phyloP scores from a whole-genome alignment of 1,284 basidiomycete genomes.

The Boletus sp. region DNA sequence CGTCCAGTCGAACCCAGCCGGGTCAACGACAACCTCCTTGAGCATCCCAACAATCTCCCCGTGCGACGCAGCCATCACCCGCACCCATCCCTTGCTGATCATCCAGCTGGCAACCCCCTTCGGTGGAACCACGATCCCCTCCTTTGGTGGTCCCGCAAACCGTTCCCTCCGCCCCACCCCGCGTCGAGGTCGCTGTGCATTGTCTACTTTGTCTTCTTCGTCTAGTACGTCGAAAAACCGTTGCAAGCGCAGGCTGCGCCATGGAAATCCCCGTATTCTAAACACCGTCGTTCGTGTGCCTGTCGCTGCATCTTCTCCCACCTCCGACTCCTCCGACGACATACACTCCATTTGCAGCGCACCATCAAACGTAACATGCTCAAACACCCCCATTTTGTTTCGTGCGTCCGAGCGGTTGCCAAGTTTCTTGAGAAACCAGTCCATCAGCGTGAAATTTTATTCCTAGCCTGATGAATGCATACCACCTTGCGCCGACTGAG shows the following conservation, averaged over 20 bases:
- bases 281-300: constrained; percentile 35
- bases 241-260: constrained; percentile 59
- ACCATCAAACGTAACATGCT: constrained; percentile 60
- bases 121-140: constrained; percentile 57
- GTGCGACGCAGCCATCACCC: constrained; percentile 36
- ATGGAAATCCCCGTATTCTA: constrained; percentile 51
- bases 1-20: constrained; percentile 41
- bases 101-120: constrained; percentile 66
- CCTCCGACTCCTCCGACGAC: constrained; percentile 72
- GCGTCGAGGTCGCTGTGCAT: constrained; percentile 48
- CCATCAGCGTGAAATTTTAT: neutral
- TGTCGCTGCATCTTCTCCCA: constrained; percentile 38
- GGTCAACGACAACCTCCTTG: constrained; percentile 42
- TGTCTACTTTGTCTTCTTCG: constrained; percentile 47
- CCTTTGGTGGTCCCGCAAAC: constrained; percentile 50
- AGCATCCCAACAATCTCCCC: constrained; percentile 45
- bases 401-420: constrained; percentile 56
- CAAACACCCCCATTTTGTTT: constrained; percentile 46
- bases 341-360: constrained; percentile 70
- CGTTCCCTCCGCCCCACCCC: constrained; percentile 54
- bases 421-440: constrained; percentile 50
- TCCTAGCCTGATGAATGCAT: constrained; percentile 23
- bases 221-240: constrained; percentile 58
- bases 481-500: constrained; percentile 58
- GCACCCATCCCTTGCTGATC: constrained; percentile 64